Conservation (phyloP, 176 grass and related monocot species). For the Aechmea fasciata region DNA sequence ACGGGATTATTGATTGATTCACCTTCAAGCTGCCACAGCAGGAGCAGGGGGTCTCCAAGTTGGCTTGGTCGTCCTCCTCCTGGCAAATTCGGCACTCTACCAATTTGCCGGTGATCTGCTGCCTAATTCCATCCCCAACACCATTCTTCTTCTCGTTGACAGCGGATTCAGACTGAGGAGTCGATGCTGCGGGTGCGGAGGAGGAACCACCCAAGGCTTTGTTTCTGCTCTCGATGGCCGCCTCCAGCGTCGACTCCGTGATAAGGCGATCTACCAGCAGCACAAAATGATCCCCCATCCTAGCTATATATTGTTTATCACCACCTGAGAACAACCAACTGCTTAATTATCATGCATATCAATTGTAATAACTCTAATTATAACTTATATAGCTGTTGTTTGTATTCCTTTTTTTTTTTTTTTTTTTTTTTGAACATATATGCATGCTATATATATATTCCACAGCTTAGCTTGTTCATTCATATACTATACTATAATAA, state of each 20-base stretch:
- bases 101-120: slow-evolving; percentile 8
- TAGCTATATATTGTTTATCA: neutral
- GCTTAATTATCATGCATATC: neutral
- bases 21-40: slow-evolving; percentile 89
- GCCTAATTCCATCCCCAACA: neutral
- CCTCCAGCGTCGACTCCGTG: slow-evolving; percentile 44
- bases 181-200: neutral
- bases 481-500: no score
- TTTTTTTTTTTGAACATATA: no score
- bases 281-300: slow-evolving; percentile 51
- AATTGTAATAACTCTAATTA: neutral
- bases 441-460: neutral
- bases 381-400: neutral
- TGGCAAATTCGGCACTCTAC: slow-evolving; percentile 86
- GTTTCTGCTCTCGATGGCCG: slow-evolving; percentile 26
- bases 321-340: neutral
- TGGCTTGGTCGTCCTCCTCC: slow-evolving; percentile 43
- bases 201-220: slow-evolving; percentile 21
- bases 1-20: neutral
- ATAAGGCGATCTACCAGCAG: slow-evolving; percentile 54
- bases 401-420: no score
- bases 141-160: neutral
- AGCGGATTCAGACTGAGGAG: slow-evolving; percentile 5
- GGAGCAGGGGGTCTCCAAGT: slow-evolving; percentile 72
- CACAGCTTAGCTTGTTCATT: no score